Evolutionary conservation across 345 rosid genomes (phyloP).

Genomic region (Murraya koenigii): DNA sequence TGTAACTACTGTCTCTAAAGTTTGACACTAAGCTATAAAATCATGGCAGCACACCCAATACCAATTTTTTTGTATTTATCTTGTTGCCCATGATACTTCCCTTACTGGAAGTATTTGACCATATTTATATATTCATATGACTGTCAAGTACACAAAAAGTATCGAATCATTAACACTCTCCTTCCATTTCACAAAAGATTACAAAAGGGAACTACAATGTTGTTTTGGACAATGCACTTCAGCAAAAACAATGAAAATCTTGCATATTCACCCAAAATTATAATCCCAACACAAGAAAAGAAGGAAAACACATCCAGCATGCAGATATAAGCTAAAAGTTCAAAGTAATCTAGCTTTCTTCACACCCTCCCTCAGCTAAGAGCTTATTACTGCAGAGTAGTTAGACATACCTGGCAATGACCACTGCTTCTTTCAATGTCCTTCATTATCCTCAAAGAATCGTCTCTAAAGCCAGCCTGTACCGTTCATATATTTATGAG

Average conservation of each 20-base stretch:
- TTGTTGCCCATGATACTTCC: not conserved
- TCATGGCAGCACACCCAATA: not conserved
- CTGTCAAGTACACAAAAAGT: not conserved
- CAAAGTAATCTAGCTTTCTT: not conserved
- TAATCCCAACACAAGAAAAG: not conserved
- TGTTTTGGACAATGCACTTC: not conserved
- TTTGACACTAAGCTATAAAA: not conserved
- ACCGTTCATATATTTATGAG: constrained; percentile 22
- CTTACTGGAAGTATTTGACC: not conserved
- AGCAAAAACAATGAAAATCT: not conserved
- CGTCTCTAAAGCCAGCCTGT: constrained; percentile 95
- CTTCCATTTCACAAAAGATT: not conserved
- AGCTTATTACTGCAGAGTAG: not conserved
- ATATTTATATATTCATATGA: not conserved
- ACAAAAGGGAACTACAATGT: not conserved
- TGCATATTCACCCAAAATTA: not conserved
- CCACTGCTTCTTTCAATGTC: constrained; percentile 56
- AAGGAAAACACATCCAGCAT: constrained; percentile 1
- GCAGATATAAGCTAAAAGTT: not conserved
- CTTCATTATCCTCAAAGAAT: constrained; percentile 84
- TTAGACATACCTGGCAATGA: constrained; percentile 65
- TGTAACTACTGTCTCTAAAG: not conserved
- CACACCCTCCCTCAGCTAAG: constrained; percentile 6
- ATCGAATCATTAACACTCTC: not conserved
- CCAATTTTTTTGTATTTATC: not conserved